Evolutionary conservation across 495 filamentous ascomycete species (phyloP).

Genomic region (Penicillium pancosmium): DNA sequence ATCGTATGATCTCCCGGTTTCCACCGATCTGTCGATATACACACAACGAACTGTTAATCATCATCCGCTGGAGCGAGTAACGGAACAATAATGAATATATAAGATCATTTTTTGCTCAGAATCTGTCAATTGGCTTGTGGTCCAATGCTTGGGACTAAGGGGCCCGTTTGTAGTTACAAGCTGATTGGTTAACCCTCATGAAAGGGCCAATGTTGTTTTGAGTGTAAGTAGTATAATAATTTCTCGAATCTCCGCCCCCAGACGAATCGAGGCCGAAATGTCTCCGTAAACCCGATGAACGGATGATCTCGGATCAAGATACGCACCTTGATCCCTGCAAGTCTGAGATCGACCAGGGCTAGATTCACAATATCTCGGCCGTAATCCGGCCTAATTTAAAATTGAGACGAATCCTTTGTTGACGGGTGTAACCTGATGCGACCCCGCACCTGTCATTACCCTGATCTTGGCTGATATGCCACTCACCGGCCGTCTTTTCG

Average conservation of each 20-base stretch:
- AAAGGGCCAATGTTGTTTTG: background rate
- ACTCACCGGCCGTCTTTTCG: background rate
- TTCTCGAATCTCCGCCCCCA: background rate
- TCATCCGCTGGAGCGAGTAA: background rate
- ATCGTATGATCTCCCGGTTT: conserved; percentile 1
- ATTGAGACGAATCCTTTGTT: background rate
- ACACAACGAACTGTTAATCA: background rate
- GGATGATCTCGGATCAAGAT: background rate
- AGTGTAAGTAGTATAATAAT: background rate
- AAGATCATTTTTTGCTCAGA: background rate
- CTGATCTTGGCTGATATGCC: background rate
- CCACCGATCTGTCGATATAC: background rate
- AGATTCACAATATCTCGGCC: background rate
- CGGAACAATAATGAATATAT: background rate
- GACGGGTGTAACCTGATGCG: background rate
- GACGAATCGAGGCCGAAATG: background rate
- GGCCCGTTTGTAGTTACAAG: background rate
- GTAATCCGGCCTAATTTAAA: background rate
- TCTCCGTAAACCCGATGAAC: background rate
- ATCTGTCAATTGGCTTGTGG: background rate
- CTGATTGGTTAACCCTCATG: background rate
- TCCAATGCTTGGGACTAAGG: background rate
- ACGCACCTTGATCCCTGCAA: background rate
- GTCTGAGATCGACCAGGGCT: background rate
- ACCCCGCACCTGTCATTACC: background rate